phyloP scores from a whole-genome alignment of 2,329 filamentous ascomycete genomes.

The Aureobasidium musti region DNA sequence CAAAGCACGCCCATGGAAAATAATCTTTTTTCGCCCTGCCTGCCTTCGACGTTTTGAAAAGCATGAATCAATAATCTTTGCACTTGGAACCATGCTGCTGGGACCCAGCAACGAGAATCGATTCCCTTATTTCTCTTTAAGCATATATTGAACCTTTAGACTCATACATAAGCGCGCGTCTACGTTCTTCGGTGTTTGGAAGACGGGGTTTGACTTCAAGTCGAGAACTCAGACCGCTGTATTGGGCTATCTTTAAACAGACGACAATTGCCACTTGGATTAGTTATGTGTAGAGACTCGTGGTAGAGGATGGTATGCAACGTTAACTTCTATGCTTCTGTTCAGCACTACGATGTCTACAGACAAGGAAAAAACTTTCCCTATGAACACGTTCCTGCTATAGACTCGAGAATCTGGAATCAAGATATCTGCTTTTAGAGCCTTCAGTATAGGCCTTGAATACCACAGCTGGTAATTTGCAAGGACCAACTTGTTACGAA shows the following conservation, averaged over 20 bases:
- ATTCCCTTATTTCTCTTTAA: not conserved
- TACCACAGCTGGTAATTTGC: not conserved
- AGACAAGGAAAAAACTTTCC: too few relatives aligned
- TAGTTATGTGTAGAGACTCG: not conserved
- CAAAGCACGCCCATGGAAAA: too few relatives aligned
- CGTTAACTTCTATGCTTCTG: not conserved
- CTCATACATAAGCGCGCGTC: conserved; percentile 1
- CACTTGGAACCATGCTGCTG: conserved; percentile 7
- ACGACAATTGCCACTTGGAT: not conserved
- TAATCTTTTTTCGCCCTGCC: not conserved
- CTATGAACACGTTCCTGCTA: not conserved
- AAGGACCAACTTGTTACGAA: not conserved
- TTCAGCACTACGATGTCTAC: too few relatives aligned
- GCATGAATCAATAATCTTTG: not conserved
- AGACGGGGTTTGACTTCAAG: not conserved
- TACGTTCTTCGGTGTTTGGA: not conserved
- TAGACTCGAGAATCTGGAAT: not conserved
- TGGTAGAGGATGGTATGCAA: not conserved
- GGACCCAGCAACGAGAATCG: not conserved
- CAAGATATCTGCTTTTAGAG: not conserved
- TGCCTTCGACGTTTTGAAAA: not conserved
- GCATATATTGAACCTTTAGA: not conserved
- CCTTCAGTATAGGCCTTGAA: not conserved
- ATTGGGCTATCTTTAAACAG: not conserved
- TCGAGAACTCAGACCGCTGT: not conserved